A percentile compares a stretch with the other conserved stretches of the same genome.
Evolutionary conservation across 1,284 basidiomycete genomes (phyloP).

Genomic region (Schizopora paradoxa): DNA sequence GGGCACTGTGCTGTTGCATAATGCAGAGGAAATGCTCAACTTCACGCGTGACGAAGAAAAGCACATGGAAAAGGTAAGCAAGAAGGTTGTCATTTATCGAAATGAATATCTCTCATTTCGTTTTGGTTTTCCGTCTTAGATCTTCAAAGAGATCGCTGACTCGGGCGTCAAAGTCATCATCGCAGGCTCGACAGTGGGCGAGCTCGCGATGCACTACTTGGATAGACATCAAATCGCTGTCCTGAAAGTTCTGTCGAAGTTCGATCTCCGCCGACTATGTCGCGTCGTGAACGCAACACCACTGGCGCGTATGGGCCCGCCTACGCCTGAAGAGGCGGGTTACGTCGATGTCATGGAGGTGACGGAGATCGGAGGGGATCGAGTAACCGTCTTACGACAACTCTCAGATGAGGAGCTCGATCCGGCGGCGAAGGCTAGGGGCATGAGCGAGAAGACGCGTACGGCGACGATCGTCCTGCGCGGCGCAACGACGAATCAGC

Average conservation of each 20-base stretch:
- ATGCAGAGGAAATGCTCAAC: constrained; percentile 93
- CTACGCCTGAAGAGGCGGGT: constrained; percentile 95
- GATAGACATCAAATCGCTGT: constrained; percentile 92
- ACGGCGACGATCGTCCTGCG: constrained; percentile 94
- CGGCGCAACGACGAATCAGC: constrained; percentile 92
- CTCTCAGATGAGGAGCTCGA: constrained; percentile 56
- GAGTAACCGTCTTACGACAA: constrained; percentile 95
- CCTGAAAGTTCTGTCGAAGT: constrained; percentile 97
- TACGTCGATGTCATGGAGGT: constrained; percentile 93
- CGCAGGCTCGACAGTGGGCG: constrained; percentile 89
- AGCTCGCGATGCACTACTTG: constrained; percentile 96
- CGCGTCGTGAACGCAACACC: constrained; percentile 96
- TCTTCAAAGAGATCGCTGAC: constrained; percentile 96
- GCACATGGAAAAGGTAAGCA: constrained; percentile 81
- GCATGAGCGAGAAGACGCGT: constrained; percentile 70
- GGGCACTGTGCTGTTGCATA: constrained; percentile 95
- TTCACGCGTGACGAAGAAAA: constrained; percentile 96
- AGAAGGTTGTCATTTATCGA: background rate
- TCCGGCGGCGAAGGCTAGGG: constrained; percentile 43
- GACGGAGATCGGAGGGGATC: constrained; percentile 95
- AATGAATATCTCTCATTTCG: background rate
- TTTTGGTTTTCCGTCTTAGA: constrained; percentile 49
- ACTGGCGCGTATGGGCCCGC: constrained; percentile 91
- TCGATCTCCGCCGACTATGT: constrained; percentile 91
- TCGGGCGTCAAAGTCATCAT: constrained; percentile 93